A percentile compares a stretch with the other conserved stretches of the same genome.
Evolutionary conservation across 2,329 filamentous ascomycete genomes (phyloP).

Genomic region (Calonectria henricotiae): DNA sequence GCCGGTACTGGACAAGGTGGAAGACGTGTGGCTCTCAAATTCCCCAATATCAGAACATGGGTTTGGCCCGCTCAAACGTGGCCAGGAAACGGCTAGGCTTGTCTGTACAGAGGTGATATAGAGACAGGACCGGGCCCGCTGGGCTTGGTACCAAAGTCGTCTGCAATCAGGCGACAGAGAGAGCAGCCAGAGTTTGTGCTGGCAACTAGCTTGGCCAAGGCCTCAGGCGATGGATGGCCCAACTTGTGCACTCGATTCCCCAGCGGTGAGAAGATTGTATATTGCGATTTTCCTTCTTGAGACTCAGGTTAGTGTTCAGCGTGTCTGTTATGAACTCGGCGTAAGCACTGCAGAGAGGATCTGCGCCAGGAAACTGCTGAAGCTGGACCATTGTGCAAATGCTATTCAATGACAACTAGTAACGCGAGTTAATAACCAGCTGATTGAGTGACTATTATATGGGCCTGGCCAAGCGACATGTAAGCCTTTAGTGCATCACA

Average conservation of each 20-base stretch:
- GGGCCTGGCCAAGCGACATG: background rate
- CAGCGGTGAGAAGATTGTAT: background rate
- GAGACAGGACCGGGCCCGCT: background rate
- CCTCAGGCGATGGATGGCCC: background rate
- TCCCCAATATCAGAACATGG: background rate
- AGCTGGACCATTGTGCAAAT: background rate
- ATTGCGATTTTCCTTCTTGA: background rate
- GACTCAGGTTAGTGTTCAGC: background rate
- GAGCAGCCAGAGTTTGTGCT: background rate
- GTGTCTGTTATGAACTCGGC: background rate
- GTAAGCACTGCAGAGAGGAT: background rate
- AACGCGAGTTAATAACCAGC: background rate
- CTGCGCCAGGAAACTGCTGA: background rate
- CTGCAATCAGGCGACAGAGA: background rate
- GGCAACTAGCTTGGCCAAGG: background rate
- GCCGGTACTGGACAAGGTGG: slow-evolving; percentile 1
- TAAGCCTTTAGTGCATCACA: background rate
- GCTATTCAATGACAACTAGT: background rate
- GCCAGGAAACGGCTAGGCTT: background rate
- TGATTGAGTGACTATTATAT: slow-evolving; percentile 1
- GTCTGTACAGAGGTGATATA: background rate
- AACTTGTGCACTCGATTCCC: background rate
- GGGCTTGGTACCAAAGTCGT: background rate
- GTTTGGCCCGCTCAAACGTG: background rate
- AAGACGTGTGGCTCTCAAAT: slow-evolving; percentile 4